Percentiles rank a stretch among this genome's conserved stretches.
Evolutionary conservation across 495 filamentous ascomycete genomes (phyloP).

Genomic region (Trichocladium uniseriatum): DNA sequence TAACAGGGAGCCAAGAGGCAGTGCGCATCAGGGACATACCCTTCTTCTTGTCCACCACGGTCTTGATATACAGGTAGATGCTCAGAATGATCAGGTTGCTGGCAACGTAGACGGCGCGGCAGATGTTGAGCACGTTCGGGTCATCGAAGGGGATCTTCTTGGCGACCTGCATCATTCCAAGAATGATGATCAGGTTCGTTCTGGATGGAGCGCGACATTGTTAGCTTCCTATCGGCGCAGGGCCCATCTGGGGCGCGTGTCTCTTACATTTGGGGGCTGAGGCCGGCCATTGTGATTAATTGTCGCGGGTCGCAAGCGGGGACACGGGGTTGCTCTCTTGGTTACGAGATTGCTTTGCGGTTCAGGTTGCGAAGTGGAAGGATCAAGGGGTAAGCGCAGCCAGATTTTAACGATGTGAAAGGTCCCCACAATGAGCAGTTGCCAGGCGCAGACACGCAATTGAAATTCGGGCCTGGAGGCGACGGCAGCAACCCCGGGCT

Average conservation of each 20-base stretch:
- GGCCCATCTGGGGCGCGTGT: conserved; percentile 1
- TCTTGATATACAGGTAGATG: conserved; percentile 75
- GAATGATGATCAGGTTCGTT: conserved; percentile 87
- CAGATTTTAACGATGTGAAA: neutral
- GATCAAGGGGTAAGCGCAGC: conserved; percentile 1
- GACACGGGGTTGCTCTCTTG: neutral
- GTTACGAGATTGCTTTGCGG: neutral
- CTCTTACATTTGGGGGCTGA: conserved; percentile 44
- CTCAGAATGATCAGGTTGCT: conserved; percentile 82
- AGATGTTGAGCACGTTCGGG: conserved; percentile 69
- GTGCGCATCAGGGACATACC: conserved; percentile 45
- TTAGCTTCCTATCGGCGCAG: conserved; percentile 15
- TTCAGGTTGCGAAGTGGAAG: neutral
- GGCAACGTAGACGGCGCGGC: conserved; percentile 73
- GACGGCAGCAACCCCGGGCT: neutral
- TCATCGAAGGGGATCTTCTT: conserved; percentile 96
- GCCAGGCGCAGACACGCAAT: conserved; percentile 6
- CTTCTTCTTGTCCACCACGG: conserved; percentile 85
- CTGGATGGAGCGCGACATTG: conserved; percentile 42
- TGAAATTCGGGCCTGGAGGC: neutral
- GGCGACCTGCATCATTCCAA: conserved; percentile 95
- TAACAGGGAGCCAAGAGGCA: neutral
- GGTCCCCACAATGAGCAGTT: conserved; percentile 3
- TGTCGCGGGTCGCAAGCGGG: neutral
- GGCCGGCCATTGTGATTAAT: conserved; percentile 37